Base-by-base conservation (phyloP, 371 early-diverging fungal species). In the Mucor saturninus region DNA sequence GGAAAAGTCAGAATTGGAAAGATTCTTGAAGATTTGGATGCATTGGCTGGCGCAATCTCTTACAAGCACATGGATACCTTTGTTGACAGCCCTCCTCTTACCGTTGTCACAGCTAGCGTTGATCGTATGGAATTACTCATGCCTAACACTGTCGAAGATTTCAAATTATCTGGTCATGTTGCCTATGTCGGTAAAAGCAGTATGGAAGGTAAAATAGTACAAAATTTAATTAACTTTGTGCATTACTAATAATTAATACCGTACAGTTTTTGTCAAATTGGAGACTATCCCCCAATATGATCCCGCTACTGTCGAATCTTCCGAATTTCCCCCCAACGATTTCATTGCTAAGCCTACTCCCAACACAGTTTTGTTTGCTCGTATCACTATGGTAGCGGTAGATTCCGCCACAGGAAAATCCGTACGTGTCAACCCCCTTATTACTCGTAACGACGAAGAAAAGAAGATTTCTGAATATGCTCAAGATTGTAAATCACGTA, bases 311-410 rank as follows among this genome's bases (percentile, higher is more conserved):
- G n/a, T 49, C 11, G 35, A 54, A 28, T 11, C 39, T 11, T 54
- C 59, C 6, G 54, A 6, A 28, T 62, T 55, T 37, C 58, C 53
- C 32, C 64, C 64, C 21, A 30, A 50, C 11, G 45, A 63, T 42
- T 63, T 63, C 71, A 71, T 38, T 45, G 56, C 58, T 40, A 32
- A 61, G 43, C 68, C 68, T 10, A 67, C 68, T 21, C 53, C 62
- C 4, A 86, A 86, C 59, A 83, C 89, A 2, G 85, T 92, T 38
- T 71, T 94, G 14, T 84, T 84, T 10, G 93, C 95, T 10, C 84
- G 92, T 51, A 93, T 97, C 72, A 93, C 93, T 15, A 95, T 97
- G 96, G 97, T 93, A 7, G 97, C 96, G 2, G 76, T 89, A 15
- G 90, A 95, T 71, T 83, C 91, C 4, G 69, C 73, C 28, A 92